Percentiles rank a stretch among this genome's conserved stretches.
These are phyloP conservation scores for Begonia fuchsioides DNA, from an alignment of 306 rosid genomes.

Conservation along the genomic window DNA sequence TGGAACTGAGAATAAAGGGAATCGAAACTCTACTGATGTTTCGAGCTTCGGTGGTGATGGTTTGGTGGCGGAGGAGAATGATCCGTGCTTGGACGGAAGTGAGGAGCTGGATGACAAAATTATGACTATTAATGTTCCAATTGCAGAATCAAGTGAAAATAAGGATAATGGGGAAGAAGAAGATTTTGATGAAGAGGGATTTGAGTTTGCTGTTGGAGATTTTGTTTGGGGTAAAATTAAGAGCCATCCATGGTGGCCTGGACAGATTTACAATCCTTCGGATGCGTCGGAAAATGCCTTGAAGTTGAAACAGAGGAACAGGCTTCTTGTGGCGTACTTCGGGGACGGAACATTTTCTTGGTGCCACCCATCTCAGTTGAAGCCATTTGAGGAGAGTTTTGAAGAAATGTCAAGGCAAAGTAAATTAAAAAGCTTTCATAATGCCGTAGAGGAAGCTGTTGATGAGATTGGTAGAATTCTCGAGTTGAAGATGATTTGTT, in stretches of 20 bases:
- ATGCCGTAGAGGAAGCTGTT: conserved; percentile 53
- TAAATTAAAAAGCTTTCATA: conserved; percentile 23
- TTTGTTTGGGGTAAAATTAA: conserved; percentile 73
- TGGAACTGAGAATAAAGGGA: not conserved
- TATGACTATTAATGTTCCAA: conserved; percentile 23
- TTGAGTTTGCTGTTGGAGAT: conserved; percentile 40
- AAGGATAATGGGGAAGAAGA: conserved; percentile 20
- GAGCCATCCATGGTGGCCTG: conserved; percentile 84
- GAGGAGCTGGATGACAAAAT: conserved; percentile 11
- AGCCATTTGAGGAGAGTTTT: conserved; percentile 51
- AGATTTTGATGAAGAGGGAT: conserved; percentile 19
- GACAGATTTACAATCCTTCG: conserved; percentile 42
- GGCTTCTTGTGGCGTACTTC: conserved; percentile 50
- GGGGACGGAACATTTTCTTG: conserved; percentile 72
- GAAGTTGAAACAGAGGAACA: conserved; percentile 31
- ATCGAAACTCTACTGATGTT: not conserved
- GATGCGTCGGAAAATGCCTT: conserved; percentile 42
- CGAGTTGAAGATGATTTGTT: conserved; percentile 29
- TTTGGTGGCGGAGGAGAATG: conserved; percentile 9
- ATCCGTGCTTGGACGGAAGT: conserved; percentile 8
- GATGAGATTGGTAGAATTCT: conserved; percentile 44
- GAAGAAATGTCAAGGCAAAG: conserved; percentile 43
- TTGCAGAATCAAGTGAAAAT: conserved; percentile 24
- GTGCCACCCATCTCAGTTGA: conserved; percentile 62
- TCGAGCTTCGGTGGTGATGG: not conserved